Evolutionary conservation across 768 basidiomycete genomes (phyloP).

Genomic region (Boletus eberwhitei): DNA sequence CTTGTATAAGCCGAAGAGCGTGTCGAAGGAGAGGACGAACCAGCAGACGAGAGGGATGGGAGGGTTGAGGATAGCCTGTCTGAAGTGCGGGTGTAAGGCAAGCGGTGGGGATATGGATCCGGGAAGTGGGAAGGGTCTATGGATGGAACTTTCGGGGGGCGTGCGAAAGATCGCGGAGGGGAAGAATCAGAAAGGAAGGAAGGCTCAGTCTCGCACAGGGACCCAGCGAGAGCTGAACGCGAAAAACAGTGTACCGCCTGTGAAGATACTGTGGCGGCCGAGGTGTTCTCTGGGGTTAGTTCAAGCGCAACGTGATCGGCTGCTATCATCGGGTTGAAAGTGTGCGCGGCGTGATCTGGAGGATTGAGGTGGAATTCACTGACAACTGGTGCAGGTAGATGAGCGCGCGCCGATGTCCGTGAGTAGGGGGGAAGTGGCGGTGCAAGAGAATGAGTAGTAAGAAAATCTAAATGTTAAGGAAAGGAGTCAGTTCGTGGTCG

Average conservation of each 20-base stretch:
- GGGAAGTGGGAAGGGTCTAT: conserved; percentile 69
- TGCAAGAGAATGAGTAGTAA: conserved; percentile 28
- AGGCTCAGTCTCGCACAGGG: conserved; percentile 40
- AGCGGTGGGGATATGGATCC: conserved; percentile 65
- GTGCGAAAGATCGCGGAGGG: conserved; percentile 38
- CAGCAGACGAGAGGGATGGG: conserved; percentile 66
- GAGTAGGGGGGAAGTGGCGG: conserved; percentile 35
- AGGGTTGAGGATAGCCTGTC: conserved; percentile 36
- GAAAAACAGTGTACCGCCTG: conserved; percentile 22
- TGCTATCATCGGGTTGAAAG: conserved; percentile 20
- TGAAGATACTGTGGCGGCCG: conserved; percentile 23
- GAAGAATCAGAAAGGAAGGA: conserved; percentile 36
- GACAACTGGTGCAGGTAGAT: conserved; percentile 38
- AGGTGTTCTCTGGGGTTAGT: conserved; percentile 13
- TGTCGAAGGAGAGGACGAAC: conserved; percentile 67
- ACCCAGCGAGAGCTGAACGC: conserved; percentile 37
- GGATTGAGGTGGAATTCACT: conserved; percentile 27
- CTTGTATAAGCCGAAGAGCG: conserved; percentile 78
- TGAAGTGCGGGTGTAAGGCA: conserved; percentile 40
- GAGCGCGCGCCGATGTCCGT: conserved; percentile 27
- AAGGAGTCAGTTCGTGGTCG: conserved; percentile 16
- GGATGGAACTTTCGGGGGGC: conserved; percentile 41
- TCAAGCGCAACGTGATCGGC: conserved; percentile 13
- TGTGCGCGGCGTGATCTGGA: conserved; percentile 14
- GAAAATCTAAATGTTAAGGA: conserved; percentile 27